Evolutionary conservation across 2,329 filamentous ascomycete genomes (phyloP).

Genomic region (Pezicula radicicola): DNA sequence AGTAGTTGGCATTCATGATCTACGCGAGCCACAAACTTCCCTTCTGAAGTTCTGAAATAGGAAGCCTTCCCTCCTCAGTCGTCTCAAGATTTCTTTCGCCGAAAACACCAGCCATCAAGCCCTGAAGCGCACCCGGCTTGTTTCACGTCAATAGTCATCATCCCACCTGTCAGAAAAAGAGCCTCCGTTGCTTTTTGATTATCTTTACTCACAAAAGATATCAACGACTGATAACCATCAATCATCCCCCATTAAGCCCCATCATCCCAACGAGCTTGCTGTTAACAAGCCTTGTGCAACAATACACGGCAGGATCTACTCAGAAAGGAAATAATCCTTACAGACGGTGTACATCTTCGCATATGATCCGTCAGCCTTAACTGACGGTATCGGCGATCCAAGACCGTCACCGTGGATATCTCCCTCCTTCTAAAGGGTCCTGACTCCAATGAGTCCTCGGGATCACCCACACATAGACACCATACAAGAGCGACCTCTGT

Average conservation of each 20-base stretch:
- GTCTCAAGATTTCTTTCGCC: slow-evolving; percentile 26
- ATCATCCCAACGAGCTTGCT: slow-evolving; percentile 12
- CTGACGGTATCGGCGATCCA: slow-evolving; percentile 28
- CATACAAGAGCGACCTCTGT: slow-evolving; percentile 20
- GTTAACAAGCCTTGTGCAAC: slow-evolving; percentile 11
- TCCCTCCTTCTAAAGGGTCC: slow-evolving; percentile 77
- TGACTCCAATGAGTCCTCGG: slow-evolving; percentile 69
- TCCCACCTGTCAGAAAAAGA: slow-evolving; percentile 16
- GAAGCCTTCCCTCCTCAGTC: slow-evolving; percentile 26
- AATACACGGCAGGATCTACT: slow-evolving; percentile 9
- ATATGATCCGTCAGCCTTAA: slow-evolving; percentile 29
- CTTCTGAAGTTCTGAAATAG: slow-evolving; percentile 34
- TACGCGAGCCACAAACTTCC: slow-evolving; percentile 40
- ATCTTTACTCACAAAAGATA: slow-evolving; percentile 4
- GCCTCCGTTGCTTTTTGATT: slow-evolving; percentile 12
- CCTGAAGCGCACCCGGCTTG: slow-evolving; percentile 16
- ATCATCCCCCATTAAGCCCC: slow-evolving; percentile 8
- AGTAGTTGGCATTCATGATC: slow-evolving; percentile 35
- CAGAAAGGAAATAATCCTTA: slow-evolving; percentile 9
- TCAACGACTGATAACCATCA: slow-evolving; percentile 13
- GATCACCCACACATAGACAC: slow-evolving; percentile 37
- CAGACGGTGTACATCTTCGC: slow-evolving; percentile 17
- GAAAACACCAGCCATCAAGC: slow-evolving; percentile 17
- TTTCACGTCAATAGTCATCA: slow-evolving; percentile 23
- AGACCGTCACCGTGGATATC: slow-evolving; percentile 88